Evolutionary conservation across 2,329 filamentous ascomycete species (phyloP), one percentile per base, ranked within the genome.

Genomic region (Ilyonectria sp.): DNA sequence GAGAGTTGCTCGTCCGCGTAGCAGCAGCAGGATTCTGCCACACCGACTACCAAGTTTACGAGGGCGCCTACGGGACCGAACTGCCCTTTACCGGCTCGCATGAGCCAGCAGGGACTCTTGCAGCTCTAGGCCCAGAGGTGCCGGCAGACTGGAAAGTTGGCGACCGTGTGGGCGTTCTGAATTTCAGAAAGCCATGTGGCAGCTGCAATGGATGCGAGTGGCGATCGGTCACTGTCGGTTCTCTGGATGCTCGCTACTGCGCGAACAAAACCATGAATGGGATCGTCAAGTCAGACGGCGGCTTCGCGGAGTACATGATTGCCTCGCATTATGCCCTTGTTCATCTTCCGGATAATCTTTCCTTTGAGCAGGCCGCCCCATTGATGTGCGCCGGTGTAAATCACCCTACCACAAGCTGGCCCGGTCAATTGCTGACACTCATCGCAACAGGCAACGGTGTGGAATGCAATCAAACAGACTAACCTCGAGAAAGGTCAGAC

Each of bases 71-170:
- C 17, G 59, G 64, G 33, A 69, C 62, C n/a, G 47, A 65, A 2
- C 60, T 73, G 4, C 69, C 70, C 4, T 63, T 74, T 23, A 74
- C 58, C 11, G 68, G 67, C 17, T 75, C 69, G 21, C 72, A 76
- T 63, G 69, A 76, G 61, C 74, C 74, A 40, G 69, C 58, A 7
- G 74, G 71, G 19, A 74, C 65, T 9, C 44, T 75, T 33, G 72
- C 57, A 31, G 49, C 49, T 6, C 54, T 72, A 7, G 72, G 71
- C 1, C 60, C 68, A 6, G 49, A 69, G 5, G 63, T 70, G 15
- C 19, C 65, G 2, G 49, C 26, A 4, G 67, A 44, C 6, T 73
- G 71, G 63, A 55, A 52, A 21, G 46, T 65, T 9, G 71, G 71
- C 37, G 66, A 71, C 15, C 71, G 63, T 6, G 69, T 71, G 8